These are phyloP conservation scores for Corynascus novoguineensis DNA, from an alignment of 495 filamentous ascomycete genomes.

Conservation along the genomic window DNA sequence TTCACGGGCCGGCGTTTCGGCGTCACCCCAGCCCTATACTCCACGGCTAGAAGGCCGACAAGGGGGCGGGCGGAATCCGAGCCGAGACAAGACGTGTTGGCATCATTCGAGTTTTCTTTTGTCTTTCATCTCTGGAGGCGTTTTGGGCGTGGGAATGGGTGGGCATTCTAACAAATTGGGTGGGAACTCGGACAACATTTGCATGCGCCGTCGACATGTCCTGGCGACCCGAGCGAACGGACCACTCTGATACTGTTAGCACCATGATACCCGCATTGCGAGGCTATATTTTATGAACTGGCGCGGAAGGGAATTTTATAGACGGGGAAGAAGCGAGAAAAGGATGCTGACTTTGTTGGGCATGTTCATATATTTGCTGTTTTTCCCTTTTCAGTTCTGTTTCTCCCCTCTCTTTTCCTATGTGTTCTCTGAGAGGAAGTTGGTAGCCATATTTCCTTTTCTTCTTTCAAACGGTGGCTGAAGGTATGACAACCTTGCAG, in stretches of 20 bases:
- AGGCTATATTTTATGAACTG: constrained; percentile 13
- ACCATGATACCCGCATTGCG: constrained; percentile 22
- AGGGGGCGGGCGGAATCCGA: background rate
- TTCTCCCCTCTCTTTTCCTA: background rate
- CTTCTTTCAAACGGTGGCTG: too few species aligned
- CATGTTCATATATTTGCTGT: background rate
- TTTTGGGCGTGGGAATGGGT: background rate
- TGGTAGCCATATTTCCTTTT: background rate
- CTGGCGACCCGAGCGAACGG: constrained; percentile 8
- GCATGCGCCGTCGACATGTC: constrained; percentile 15
- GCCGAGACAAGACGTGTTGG: background rate
- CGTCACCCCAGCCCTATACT: background rate
- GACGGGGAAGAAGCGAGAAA: constrained; percentile 20
- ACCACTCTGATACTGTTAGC: constrained; percentile 15
- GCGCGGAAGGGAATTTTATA: constrained; percentile 17
- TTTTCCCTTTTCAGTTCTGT: background rate
- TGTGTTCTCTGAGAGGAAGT: background rate
- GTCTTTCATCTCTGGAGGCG: constrained; percentile 4
- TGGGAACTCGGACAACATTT: background rate
- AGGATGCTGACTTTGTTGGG: constrained; percentile 10
- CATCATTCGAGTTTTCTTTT: constrained; percentile 3
- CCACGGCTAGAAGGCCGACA: background rate
- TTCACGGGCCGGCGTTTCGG: background rate
- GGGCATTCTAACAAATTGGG: background rate
- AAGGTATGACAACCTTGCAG: background rate